These are phyloP conservation scores for Thermothelomyces thermophilus DNA, from an alignment of 2,329 filamentous ascomycete genomes.

Conservation along the genomic window DNA sequence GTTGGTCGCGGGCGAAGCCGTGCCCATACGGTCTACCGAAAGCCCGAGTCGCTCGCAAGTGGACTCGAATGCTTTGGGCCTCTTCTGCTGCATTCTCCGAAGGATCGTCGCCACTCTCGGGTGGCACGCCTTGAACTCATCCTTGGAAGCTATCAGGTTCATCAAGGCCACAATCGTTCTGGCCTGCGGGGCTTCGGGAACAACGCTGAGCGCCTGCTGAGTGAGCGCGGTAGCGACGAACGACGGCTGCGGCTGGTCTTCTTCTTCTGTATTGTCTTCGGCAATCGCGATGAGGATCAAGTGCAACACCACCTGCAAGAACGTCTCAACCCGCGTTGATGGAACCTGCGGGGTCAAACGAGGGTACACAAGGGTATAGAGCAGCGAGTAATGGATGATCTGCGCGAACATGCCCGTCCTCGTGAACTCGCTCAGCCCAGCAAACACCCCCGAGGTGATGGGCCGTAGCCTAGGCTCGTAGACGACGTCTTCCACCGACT, in stretches of 20 bases:
- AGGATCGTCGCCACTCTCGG: slow-evolving; percentile 80
- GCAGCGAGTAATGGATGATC: slow-evolving; percentile 78
- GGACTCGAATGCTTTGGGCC: slow-evolving; percentile 63
- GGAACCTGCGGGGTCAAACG: slow-evolving; percentile 68
- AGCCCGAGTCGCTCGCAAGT: slow-evolving; percentile 60
- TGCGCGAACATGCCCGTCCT: slow-evolving; percentile 80
- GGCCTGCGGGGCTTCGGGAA: slow-evolving; percentile 47
- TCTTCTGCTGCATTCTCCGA: slow-evolving; percentile 76
- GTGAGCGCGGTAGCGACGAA: slow-evolving; percentile 68
- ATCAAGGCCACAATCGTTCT: slow-evolving; percentile 61
- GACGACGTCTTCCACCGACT: slow-evolving; percentile 73
- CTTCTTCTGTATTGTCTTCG: slow-evolving; percentile 64
- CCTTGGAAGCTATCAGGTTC: slow-evolving; percentile 56
- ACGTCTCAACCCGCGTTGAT: slow-evolving; percentile 78
- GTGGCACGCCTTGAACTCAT: slow-evolving; percentile 74
- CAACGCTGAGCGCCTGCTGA: slow-evolving; percentile 55
- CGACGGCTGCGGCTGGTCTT: slow-evolving; percentile 51
- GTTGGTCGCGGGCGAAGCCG: slow-evolving; percentile 68
- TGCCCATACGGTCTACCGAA: slow-evolving; percentile 71
- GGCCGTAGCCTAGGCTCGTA: slow-evolving; percentile 79
- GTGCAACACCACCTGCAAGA: slow-evolving; percentile 86
- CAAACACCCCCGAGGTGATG: slow-evolving; percentile 72
- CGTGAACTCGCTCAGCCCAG: slow-evolving; percentile 71
- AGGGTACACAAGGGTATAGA: slow-evolving; percentile 68
- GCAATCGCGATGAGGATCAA: slow-evolving; percentile 76